Evolutionary conservation across 2,329 filamentous ascomycete genomes (phyloP), one percentile per base, ranked within the genome.

Genomic region (Alternaria ethzedia): DNA sequence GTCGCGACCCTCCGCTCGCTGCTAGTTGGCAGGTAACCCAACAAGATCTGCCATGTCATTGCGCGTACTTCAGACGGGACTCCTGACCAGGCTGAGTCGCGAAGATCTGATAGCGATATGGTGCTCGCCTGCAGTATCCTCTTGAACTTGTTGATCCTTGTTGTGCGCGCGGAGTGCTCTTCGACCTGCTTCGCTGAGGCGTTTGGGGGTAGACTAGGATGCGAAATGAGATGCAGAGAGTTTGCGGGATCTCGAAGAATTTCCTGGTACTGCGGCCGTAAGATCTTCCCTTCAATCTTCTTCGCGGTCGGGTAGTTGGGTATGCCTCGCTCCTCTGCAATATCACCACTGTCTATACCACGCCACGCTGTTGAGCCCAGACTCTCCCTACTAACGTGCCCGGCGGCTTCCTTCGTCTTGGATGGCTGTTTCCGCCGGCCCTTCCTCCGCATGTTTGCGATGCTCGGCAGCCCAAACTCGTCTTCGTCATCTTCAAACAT

Each of bases 111-210:
- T 3, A 98, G 82, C 2, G 93, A 90, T 72, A 99, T 96, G 1
- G 92, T 94, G 44, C 93, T 97, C 21, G 95, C 89, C 82, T 99
- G 96, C 7, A 99, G 85, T 56, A 99, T 92, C 73, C 91, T 91
- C 81, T 99, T 99, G 83, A 99, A 99, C 78, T 98, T 98, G 82
- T 99, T 97, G 78, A 99, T 99, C 66, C 96, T 90, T 7, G 92
- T 91, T 72, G 97, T 96, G 64, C 93, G 89, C 47, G 94, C 91
- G 60, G 92, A 94, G 76, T 97, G 90, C 12, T 90, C 91, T 76
- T 98, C 95, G 17, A 90, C 85, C 76, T 97, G 93, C 78, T 96
- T 98, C 2, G 90, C 86, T 1, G 89, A 87, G 3, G 94, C 93
- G 75, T 91, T 90, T 25, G 86, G 82, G 11, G 93, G 89, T 49